Base-by-base conservation (phyloP, 768 basidiomycete genomes). In the Suillus sp. region DNA sequence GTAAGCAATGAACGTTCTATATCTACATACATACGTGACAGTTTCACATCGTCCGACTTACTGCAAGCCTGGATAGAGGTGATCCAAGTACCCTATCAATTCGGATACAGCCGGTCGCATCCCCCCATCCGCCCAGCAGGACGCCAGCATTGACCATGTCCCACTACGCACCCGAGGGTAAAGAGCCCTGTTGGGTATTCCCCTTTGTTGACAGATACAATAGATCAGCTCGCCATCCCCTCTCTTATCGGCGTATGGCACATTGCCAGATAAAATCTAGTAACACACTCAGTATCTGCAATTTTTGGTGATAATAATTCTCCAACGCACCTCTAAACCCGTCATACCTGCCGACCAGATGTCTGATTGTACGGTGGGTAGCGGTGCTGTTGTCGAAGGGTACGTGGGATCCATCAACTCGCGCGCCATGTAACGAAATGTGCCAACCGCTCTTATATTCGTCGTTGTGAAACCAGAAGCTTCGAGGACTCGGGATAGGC, bases 371-470 rank as follows among this genome's bases (percentile, higher is more conserved):
- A 20, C 34, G 14, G 78, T 77, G 16, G 68, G 61, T 30, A 61
- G 63, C 30, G 60, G 65, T 35, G 67, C 68, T 62, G 25, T 66
- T 37, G 25, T 64, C 58, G 25, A 65, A 63, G 30, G 58, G 60
- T 56, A 40, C 37, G 63, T 37, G 40, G 64, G 59, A 66, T 42
- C 64, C 43, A 74, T 58, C 50, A 81, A 68, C 59, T 80, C 79
- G 4, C 69, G 68, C 7, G 78, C 77, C 76, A 80, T 80, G 68
- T 80, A 81, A 37, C 78, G 71, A 42, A 72, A 69, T 7, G 79
- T 80, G 18, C 72, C 72, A n/a, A 75, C 76, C 2, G 64, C 64
- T 27, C 20, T 27, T 3, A 72, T 64, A 22, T 70, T 65, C 20
- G 70, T 74, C 0, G 79, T 77, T 11, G 78, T 78, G 56, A 76